Base-by-base conservation (phyloP, 2,329 filamentous ascomycete species). In the Colletotrichum sp. region DNA sequence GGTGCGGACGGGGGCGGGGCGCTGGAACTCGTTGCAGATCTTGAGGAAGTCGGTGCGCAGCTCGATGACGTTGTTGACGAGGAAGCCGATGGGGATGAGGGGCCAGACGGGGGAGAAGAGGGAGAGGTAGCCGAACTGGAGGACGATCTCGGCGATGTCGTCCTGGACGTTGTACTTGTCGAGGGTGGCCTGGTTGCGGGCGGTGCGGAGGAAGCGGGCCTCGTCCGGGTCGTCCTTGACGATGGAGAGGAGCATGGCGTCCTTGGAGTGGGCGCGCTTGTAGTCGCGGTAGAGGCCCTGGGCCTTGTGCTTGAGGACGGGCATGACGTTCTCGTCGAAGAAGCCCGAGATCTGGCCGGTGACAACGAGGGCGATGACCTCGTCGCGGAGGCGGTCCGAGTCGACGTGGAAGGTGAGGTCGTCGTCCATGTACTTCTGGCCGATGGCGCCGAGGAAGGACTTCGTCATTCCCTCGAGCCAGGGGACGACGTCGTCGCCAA, bases 31-130 rank as follows among this genome's bases (percentile, higher is more conserved):
- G 28, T 92, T 87, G 77, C 92, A 94, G 71, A 96, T 94, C 80
- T 95, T 96, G 84, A 94, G 90, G 61, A 94, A 94, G 80, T 96
- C 94, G 4, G 93, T 93, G 12, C 94, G 93, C 12, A 96, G 88
- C 82, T 96, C 94, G 72, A 96, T 86, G 93, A 93, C 94, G 84
- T 95, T 93, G 83, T 95, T 95, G 81, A 94, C 84, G 16, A 95
- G 86, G 82, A 95, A 96, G 0, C 93, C 93, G 26, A 95, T 86
- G 0, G 92, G 91, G 1, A 94, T 94, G 2, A 95, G 86, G 0
- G 94, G 94, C 94, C 94, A 96, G 34, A 95, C 92, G 1, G 94
- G 92, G 1, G 92, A 93, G 83, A 95, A 96, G 6, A 95, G 86
- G 0, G 92, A 90, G 0, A 96, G 88, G 81, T 95, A 95, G 7